Evolutionary conservation across 208 protist genomes (phyloP).

Genomic region (Leishmania gerbilli): DNA sequence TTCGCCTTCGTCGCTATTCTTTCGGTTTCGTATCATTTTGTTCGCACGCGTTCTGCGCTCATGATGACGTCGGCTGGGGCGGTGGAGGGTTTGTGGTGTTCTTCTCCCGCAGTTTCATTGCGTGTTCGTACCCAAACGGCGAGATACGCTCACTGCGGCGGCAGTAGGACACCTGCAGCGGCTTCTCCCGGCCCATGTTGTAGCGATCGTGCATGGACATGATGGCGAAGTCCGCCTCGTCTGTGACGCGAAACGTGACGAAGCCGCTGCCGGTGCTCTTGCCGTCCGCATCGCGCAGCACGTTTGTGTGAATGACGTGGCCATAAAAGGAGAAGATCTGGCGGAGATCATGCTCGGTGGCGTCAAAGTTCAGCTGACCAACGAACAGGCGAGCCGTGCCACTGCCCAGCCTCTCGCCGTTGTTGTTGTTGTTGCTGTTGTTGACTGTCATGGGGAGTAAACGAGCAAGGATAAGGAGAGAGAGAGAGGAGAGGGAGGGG

Average conservation of each 20-base stretch:
- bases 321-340: constrained; percentile 81
- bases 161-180: constrained; percentile 81
- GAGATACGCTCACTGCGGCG: constrained; percentile 60
- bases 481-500: not conserved
- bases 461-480: not conserved
- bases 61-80: constrained; percentile 29
- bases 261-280: constrained; percentile 67
- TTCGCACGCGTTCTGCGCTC: not conserved
- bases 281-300: constrained; percentile 57
- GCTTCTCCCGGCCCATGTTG: constrained; percentile 79
- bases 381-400: constrained; percentile 67
- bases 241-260: constrained; percentile 67
- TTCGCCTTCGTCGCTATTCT: not conserved
- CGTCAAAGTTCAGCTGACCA: constrained; percentile 75
- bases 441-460: not conserved
- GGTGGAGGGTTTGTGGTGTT: constrained; percentile 70
- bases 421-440: constrained; percentile 20
- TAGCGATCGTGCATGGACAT: constrained; percentile 65
- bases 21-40: constrained; percentile 2
- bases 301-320: constrained; percentile 69
- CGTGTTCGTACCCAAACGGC: constrained; percentile 65
- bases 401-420: constrained; percentile 8
- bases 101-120: constrained; percentile 51
- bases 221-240: constrained; percentile 78
- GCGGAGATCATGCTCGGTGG: constrained; percentile 60